A percentile compares a stretch with the other conserved stretches of the same genome.
phyloP scores from a whole-genome alignment of 2,329 filamentous ascomycete genomes.

The Fusarium euwallaceae region DNA sequence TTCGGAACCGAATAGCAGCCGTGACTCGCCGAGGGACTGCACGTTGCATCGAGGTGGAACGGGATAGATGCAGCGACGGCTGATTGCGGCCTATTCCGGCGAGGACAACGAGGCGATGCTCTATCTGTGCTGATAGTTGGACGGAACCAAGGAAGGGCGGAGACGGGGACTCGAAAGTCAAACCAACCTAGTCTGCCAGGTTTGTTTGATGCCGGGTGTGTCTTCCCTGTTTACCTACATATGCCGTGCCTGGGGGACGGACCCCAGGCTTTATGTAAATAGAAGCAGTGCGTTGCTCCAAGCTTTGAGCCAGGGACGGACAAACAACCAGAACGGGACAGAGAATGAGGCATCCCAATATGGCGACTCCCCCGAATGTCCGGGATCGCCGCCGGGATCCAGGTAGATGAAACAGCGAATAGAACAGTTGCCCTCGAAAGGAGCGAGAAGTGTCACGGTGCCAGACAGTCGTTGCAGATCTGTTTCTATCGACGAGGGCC shows the following conservation, averaged over 20 bases:
- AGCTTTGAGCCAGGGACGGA: conserved; percentile 19
- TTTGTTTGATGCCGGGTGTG: neutral
- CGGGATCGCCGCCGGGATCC: conserved; percentile 24
- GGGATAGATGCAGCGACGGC: conserved; percentile 8
- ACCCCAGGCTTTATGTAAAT: conserved; percentile 35
- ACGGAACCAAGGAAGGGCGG: conserved; percentile 2
- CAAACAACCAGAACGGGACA: conserved; percentile 28
- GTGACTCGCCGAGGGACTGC: conserved; percentile 13
- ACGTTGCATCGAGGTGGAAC: conserved; percentile 9
- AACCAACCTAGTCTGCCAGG: conserved; percentile 3
- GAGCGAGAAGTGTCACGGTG: neutral
- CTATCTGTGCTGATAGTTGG: neutral
- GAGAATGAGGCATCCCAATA: conserved; percentile 25
- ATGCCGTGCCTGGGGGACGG: conserved; percentile 22
- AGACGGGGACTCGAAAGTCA: neutral
- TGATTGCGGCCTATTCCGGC: conserved; percentile 5
- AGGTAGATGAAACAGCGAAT: conserved; percentile 15
- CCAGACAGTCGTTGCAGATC: conserved; percentile 13
- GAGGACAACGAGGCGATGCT: conserved; percentile 1
- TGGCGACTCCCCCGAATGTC: conserved; percentile 17
- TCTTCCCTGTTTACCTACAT: conserved; percentile 29
- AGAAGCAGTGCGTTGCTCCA: conserved; percentile 26
- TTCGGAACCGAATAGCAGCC: conserved; percentile 8
- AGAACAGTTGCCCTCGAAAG: conserved; percentile 1
- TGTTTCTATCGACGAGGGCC: neutral